These are phyloP conservation scores for Aspergillaceae sp. DNA, from an alignment of 2,329 filamentous ascomycete genomes.

Conservation along the genomic window DNA sequence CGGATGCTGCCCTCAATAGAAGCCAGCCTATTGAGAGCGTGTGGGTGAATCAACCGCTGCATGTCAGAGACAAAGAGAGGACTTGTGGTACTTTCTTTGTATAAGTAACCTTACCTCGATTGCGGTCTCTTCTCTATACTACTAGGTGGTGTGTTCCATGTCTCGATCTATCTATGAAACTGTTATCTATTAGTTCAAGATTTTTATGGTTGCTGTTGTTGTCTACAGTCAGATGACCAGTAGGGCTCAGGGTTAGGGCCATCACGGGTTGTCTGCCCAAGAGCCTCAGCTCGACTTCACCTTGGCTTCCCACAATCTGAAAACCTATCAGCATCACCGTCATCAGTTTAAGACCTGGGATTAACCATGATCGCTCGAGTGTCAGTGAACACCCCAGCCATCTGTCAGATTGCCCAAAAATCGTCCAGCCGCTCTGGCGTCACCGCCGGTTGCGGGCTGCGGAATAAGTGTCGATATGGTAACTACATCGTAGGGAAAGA, in stretches of 20 bases:
- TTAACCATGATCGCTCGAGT: neutral
- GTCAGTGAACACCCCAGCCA: neutral
- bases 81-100: neutral
- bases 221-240: neutral
- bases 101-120: neutral
- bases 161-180: too few species aligned
- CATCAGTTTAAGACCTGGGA: neutral
- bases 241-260: neutral
- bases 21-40: slow-evolving; percentile 4
- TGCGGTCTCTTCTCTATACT: too few species aligned
- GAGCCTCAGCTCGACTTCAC: neutral
- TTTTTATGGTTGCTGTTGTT: too few species aligned
- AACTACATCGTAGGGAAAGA: neutral
- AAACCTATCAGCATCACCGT: neutral
- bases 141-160: too few species aligned
- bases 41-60: neutral
- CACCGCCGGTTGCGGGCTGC: too few species aligned
- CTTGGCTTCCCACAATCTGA: neutral
- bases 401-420: neutral
- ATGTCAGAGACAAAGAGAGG: neutral
- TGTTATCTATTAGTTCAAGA: too few species aligned
- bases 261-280: neutral
- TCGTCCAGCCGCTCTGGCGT: neutral
- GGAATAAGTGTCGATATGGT: too few species aligned
- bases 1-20: slow-evolving; percentile 9